Evolutionary conservation across 2,329 filamentous ascomycete species (phyloP), one percentile per base, ranked within the genome.

Genomic region (Alternaria sp.): DNA sequence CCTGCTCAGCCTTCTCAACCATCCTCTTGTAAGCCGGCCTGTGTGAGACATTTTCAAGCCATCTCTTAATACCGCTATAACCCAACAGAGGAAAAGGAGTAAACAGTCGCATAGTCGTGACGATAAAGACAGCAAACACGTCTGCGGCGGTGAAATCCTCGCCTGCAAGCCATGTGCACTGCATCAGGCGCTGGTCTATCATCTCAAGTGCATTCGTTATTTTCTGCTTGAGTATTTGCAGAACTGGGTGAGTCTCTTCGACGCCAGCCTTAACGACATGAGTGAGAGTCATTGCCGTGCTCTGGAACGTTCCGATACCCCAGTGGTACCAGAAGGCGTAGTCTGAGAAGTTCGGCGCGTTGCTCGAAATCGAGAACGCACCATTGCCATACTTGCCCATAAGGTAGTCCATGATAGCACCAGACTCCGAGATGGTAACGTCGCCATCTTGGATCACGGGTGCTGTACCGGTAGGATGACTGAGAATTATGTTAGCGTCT

Each of bases 261-360:
- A 39, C n/a, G n/a, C 36, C 36, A 39, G 36, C 36, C 1, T 9
- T 18, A 8, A 72, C 39, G 47, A 78, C 51, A 7, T 70, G 66
- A 64, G 78, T 76, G 38, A 65, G 56, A 3, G 62, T 52, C 62
- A 75, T 61, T 46, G 81, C 59, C 4, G 70, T 66, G 0, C 79
- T 76, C 59, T 80, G 78, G 4, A 81, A 52, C 1, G 71, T 76
- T 7, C 73, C 79, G 12, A 80, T 77, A 8, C 80, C 79, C 69
- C 81, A 88, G 70, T 89, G 85, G 68, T 85, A 85, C 86, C 86
- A 90, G 78, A 86, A 88, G 0, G 90, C 68, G 61, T 86, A 90
- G 51, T 87, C 81, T 4, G 84, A 77, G 62, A 88, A 90, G 26
- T 54, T 68, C 20, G 55, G 63, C 7, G 51, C 60, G 0, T 49